Evolutionary conservation across 805 yeast species (phyloP).

Genomic region (Priceomyces fermenticarens): DNA sequence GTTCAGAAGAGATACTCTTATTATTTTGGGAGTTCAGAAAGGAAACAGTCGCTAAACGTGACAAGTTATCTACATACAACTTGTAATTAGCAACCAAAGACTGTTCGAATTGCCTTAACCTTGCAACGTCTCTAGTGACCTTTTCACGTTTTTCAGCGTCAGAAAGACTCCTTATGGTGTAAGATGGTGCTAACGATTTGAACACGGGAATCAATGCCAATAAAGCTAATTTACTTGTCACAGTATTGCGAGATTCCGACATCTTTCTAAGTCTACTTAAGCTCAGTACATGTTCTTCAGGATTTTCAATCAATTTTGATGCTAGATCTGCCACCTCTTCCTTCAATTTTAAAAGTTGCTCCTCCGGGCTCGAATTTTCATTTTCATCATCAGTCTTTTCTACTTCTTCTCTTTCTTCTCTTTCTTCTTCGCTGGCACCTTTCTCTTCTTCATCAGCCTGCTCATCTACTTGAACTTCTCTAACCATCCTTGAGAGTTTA

Average conservation of each 20-base stretch:
- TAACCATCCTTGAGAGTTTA: conserved; percentile 62
- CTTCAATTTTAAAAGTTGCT: conserved; percentile 58
- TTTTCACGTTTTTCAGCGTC: conserved; percentile 80
- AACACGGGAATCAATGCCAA: conserved; percentile 81
- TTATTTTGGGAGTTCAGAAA: conserved; percentile 35
- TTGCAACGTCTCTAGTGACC: conserved; percentile 79
- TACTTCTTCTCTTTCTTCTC: conserved; percentile 23
- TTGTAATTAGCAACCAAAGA: conserved; percentile 66
- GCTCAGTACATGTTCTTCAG: conserved; percentile 74
- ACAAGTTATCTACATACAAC: conserved; percentile 57
- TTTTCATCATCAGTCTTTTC: conserved; percentile 41
- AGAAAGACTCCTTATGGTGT: conserved; percentile 76
- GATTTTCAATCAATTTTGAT: conserved; percentile 74
- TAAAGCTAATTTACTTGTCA: conserved; percentile 67
- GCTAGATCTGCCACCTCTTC: conserved; percentile 85
- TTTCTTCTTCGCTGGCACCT: conserved; percentile 11
- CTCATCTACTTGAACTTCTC: conserved; percentile 21
- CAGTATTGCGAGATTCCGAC: conserved; percentile 65
- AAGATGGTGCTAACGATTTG: conserved; percentile 83
- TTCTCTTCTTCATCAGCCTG: conserved; percentile 14
- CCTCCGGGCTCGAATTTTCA: conserved; percentile 47
- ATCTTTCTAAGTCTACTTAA: conserved; percentile 67
- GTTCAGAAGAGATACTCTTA: conserved; percentile 27
- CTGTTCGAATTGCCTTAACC: conserved; percentile 78
- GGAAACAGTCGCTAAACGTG: conserved; percentile 39